Evolutionary conservation across 208 protist species (phyloP).

Genomic region (Balamuthia mandrillaris): DNA sequence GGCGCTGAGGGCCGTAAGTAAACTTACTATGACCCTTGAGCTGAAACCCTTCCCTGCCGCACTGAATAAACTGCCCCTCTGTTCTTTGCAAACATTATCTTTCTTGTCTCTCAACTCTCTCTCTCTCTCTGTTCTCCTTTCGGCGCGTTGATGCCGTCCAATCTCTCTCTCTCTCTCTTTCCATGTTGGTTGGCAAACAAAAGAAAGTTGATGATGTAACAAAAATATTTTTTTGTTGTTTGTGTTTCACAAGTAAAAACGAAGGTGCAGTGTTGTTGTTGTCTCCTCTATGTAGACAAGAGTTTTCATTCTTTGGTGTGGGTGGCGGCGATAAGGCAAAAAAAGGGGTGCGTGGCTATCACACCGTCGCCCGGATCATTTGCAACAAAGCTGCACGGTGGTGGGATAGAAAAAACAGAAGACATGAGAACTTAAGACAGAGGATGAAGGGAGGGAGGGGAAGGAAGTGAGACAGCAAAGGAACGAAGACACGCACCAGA

Average conservation of each 20-base stretch:
- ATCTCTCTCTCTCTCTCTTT: neutral
- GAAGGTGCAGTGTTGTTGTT: neutral
- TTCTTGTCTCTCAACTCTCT: too few relatives aligned
- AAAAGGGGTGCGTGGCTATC: neutral
- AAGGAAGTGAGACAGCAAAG: neutral
- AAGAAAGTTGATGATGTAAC: neutral
- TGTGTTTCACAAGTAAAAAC: neutral
- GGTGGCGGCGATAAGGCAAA: too few relatives aligned
- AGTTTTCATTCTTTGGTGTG: too few relatives aligned
- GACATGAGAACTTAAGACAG: neutral
- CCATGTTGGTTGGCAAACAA: neutral
- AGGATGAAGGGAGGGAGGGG: neutral
- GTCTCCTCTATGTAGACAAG: neutral
- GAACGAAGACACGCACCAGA: neutral
- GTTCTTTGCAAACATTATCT: too few relatives aligned
- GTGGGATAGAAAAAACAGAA: neutral
- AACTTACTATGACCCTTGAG: neutral
- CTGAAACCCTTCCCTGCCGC: neutral
- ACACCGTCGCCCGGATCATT: conserved; percentile 19
- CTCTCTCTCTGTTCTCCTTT: too few relatives aligned
- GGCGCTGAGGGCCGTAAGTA: neutral
- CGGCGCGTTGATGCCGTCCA: too few relatives aligned
- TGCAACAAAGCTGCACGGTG: neutral
- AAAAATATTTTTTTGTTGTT: neutral
- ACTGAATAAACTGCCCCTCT: too few relatives aligned